These are phyloP conservation scores for Xylaria acuta DNA, from an alignment of 495 filamentous ascomycete species.

Conservation along the genomic window DNA sequence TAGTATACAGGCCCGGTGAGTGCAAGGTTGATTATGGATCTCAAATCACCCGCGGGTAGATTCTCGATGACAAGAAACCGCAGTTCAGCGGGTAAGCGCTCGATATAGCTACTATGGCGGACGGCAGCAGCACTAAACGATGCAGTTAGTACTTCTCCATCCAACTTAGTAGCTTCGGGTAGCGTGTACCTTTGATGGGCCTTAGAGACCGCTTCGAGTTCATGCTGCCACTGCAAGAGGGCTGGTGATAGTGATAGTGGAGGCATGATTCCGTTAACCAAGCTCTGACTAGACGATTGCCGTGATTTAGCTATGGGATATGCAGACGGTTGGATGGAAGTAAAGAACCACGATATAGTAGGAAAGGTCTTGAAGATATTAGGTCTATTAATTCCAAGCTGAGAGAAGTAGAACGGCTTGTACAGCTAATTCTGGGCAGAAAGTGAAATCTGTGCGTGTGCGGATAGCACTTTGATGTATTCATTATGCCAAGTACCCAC, in stretches of 20 bases:
- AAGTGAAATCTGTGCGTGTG: neutral
- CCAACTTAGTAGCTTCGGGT: neutral
- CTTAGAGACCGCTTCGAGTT: neutral
- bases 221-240: neutral
- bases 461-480: neutral
- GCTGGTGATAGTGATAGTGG: neutral
- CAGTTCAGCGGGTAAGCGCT: neutral
- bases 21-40: neutral
- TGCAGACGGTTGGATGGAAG: neutral
- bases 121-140: neutral
- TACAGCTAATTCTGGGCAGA: neutral
- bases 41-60: neutral
- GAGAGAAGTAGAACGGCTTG: neutral
- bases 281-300: neutral
- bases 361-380: neutral
- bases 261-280: neutral
- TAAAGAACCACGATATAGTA: neutral
- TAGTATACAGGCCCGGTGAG: neutral
- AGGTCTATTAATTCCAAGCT: neutral
- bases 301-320: neutral
- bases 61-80: neutral
- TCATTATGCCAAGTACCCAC: neutral
- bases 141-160: neutral
- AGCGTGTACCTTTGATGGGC: neutral
- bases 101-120: neutral